phyloP scores from a whole-genome alignment of 1,284 basidiomycete genomes.

The Cryptococcus sp. region DNA sequence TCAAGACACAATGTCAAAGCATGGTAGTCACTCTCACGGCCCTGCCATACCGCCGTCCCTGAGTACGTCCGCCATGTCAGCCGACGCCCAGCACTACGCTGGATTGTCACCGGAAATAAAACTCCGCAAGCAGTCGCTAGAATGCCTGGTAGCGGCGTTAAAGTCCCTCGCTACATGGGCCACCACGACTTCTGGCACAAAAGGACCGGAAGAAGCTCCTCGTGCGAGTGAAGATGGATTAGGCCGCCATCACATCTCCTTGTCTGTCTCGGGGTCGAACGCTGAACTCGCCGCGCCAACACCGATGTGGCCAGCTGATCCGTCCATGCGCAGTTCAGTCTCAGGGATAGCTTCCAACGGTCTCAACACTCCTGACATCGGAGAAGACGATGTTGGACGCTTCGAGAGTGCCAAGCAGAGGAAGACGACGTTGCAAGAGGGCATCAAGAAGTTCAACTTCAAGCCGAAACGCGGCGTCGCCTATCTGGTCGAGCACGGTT shows the following conservation, averaged over 20 bases:
- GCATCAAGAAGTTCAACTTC: slow-evolving; percentile 97
- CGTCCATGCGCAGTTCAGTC: slow-evolving; percentile 11
- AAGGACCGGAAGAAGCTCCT: slow-evolving; percentile 26
- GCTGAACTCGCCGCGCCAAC: slow-evolving; percentile 35
- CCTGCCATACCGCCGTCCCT: slow-evolving; percentile 62
- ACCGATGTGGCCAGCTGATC: slow-evolving; percentile 33
- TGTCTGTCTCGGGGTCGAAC: slow-evolving; percentile 36
- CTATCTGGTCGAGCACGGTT: slow-evolving; percentile 85
- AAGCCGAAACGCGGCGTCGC: slow-evolving; percentile 95
- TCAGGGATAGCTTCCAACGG: slow-evolving; percentile 40
- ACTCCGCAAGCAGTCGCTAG: slow-evolving; percentile 81
- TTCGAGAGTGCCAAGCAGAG: slow-evolving; percentile 97
- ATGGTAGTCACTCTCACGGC: slow-evolving; percentile 49
- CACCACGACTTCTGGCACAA: slow-evolving; percentile 49
- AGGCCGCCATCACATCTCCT: slow-evolving; percentile 22
- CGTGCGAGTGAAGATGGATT: slow-evolving; percentile 39
- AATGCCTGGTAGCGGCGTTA: slow-evolving; percentile 83
- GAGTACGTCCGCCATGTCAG: slow-evolving; percentile 65
- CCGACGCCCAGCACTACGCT: slow-evolving; percentile 59
- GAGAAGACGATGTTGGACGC: slow-evolving; percentile 79
- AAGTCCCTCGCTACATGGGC: slow-evolving; percentile 90
- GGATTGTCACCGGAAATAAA: slow-evolving; percentile 75
- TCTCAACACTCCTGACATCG: slow-evolving; percentile 69
- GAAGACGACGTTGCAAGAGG: slow-evolving; percentile 93
- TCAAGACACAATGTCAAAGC: slow-evolving; percentile 40